Evolutionary conservation across 805 yeast genomes (phyloP).

Genomic region (Tetrapisispora arboricola): DNA sequence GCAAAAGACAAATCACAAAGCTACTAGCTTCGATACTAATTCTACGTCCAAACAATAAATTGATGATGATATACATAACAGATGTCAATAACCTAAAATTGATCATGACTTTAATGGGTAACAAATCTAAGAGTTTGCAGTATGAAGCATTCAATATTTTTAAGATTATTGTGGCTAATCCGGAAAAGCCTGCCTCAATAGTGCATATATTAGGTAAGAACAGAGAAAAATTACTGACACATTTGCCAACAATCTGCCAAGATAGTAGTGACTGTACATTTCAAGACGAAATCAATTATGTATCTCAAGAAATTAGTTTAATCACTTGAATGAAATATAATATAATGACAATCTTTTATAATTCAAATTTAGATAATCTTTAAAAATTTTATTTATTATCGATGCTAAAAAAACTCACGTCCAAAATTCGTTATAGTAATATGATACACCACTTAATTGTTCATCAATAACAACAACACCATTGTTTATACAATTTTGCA

Average conservation of each 20-base stretch:
- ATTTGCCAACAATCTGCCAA: slow-evolving; percentile 53
- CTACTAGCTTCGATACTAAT: slow-evolving; percentile 63
- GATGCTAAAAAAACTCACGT: not conserved
- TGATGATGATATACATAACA: slow-evolving; percentile 69
- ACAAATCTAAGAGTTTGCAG: slow-evolving; percentile 81
- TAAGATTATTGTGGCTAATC: slow-evolving; percentile 94
- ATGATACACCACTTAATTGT: slow-evolving; percentile 54
- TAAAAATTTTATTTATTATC: too few relatives aligned
- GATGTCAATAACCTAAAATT: slow-evolving; percentile 75
- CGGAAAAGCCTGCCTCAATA: slow-evolving; percentile 71
- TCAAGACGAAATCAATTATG: slow-evolving; percentile 71
- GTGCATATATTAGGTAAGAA: slow-evolving; percentile 76
- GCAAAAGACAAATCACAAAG: slow-evolving; percentile 81
- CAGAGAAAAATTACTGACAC: slow-evolving; percentile 60
- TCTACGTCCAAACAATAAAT: slow-evolving; percentile 55
- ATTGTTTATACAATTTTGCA: slow-evolving; percentile 44
- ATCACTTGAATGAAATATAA: too few relatives aligned
- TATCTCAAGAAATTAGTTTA: slow-evolving; percentile 28
- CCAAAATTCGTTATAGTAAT: slow-evolving; percentile 41
- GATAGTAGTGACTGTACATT: slow-evolving; percentile 53
- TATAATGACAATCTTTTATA: too few relatives aligned
- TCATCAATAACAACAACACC: slow-evolving; percentile 60
- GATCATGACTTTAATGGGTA: slow-evolving; percentile 76
- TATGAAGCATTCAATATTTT: slow-evolving; percentile 87
- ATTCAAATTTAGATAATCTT: too few relatives aligned